Percentiles rank a stretch among this genome's conserved stretches.
These are phyloP conservation scores for Torrubiella hemipterigena DNA, from an alignment of 2,329 filamentous ascomycete species.

Conservation along the genomic window DNA sequence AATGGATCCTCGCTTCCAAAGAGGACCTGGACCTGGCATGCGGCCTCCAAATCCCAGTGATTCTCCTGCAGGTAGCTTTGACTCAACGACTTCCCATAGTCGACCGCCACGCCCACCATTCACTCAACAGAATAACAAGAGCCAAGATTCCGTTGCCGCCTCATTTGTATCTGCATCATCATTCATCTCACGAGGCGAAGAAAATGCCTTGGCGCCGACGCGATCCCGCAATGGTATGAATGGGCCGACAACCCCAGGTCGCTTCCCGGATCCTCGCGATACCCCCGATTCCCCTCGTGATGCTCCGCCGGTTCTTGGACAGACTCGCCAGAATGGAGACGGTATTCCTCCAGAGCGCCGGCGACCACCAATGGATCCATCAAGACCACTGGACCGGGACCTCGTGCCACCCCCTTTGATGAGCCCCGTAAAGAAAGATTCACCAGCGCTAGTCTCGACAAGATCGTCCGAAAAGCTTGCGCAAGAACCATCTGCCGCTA, in stretches of 20 bases:
- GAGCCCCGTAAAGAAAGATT: constrained; percentile 24
- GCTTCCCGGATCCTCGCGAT: constrained; percentile 20
- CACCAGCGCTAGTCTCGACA: too few species aligned
- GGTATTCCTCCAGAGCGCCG: constrained; percentile 43
- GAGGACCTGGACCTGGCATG: constrained; percentile 15
- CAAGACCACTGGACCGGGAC: constrained; percentile 40
- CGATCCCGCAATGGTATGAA: constrained; percentile 36
- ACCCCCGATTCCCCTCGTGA: constrained; percentile 12
- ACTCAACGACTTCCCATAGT: constrained; percentile 29
- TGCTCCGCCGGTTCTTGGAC: constrained; percentile 10
- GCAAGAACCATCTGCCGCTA: too few species aligned
- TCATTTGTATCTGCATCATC: constrained; percentile 31
- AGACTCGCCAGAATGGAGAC: constrained; percentile 19
- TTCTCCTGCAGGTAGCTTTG: constrained; percentile 40
- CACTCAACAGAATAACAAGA: constrained; percentile 38
- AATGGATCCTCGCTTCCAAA: constrained; percentile 9
- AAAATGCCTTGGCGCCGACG: too few species aligned
- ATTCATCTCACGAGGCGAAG: constrained; percentile 41
- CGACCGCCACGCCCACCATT: constrained; percentile 31
- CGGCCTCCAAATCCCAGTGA: constrained; percentile 26
- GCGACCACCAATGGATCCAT: constrained; percentile 53
- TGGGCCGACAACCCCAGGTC: constrained; percentile 24
- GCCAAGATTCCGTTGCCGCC: constrained; percentile 43
- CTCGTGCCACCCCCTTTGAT: constrained; percentile 47
- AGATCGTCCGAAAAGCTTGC: too few species aligned